phyloP scores from a whole-genome alignment of 1,284 basidiomycete genomes.

The Malassezia globosa region DNA sequence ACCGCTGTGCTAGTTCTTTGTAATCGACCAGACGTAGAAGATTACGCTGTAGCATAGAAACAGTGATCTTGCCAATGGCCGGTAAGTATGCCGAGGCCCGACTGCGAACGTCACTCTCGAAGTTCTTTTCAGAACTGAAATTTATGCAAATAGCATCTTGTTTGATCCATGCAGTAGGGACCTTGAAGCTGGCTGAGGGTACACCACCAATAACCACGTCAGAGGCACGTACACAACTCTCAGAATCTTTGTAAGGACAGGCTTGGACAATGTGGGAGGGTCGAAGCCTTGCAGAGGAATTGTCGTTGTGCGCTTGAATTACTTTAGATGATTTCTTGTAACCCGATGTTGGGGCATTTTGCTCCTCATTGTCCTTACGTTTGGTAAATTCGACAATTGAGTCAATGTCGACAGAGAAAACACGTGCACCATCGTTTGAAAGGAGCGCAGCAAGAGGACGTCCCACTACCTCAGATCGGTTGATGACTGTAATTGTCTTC shows the following conservation, averaged over 20 bases:
- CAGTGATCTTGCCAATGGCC: conserved; percentile 90
- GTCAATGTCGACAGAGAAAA: conserved; percentile 87
- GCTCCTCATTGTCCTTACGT: conserved; percentile 18
- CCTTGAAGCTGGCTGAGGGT: conserved; percentile 65
- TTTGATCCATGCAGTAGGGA: conserved; percentile 77
- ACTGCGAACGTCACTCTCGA: conserved; percentile 79
- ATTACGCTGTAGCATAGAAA: conserved; percentile 89
- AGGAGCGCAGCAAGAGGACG: conserved; percentile 83
- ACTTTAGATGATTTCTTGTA: conserved; percentile 30
- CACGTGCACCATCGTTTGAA: conserved; percentile 87
- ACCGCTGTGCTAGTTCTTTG: conserved; percentile 14
- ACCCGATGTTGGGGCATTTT: conserved; percentile 6
- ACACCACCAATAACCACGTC: conserved; percentile 43
- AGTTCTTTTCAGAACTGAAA: conserved; percentile 91
- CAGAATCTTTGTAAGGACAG: conserved; percentile 20
- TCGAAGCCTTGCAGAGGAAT: conserved; percentile 32
- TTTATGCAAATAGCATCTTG: conserved; percentile 87
- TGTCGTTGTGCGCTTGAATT: conserved; percentile 54
- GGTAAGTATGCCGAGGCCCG: conserved; percentile 55
- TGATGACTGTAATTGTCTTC: conserved; percentile 83
- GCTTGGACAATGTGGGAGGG: conserved; percentile 64
- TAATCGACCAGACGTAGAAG: conserved; percentile 52
- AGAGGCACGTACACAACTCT: conserved; percentile 34
- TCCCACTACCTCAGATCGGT: conserved; percentile 93
- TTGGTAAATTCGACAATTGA: conserved; percentile 61